Percentiles rank a stretch among this genome's conserved stretches.
Conservation (phyloP, 1,284 basidiomycete species). For the Leucoagaricus sp. region DNA sequence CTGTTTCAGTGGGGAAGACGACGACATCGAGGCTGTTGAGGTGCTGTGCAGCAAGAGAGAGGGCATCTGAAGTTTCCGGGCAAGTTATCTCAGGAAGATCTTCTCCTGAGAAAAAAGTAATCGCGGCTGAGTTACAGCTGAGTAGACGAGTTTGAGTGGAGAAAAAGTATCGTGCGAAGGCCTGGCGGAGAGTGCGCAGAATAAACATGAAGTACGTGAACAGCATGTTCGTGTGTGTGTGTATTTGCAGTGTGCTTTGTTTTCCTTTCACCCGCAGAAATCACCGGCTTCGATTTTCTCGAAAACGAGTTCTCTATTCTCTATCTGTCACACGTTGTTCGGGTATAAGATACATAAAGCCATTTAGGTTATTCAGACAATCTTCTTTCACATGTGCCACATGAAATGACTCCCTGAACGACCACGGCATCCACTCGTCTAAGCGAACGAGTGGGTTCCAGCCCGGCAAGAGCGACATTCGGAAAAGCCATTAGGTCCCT, state of each 20-base stretch:
- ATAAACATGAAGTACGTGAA: conserved; percentile 23
- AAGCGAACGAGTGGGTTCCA: neutral
- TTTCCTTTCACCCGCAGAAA: conserved; percentile 19
- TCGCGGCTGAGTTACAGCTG: conserved; percentile 55
- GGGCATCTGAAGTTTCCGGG: conserved; percentile 43
- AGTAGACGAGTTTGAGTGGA: conserved; percentile 42
- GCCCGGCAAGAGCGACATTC: neutral
- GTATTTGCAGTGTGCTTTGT: conserved; percentile 15
- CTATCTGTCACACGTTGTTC: neutral
- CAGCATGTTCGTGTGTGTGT: conserved; percentile 7
- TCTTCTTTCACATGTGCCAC: neutral
- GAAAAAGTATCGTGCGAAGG: conserved; percentile 30
- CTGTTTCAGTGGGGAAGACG: conserved; percentile 97
- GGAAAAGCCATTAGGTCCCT: neutral
- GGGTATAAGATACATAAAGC: neutral
- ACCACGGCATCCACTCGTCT: neutral
- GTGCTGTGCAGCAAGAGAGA: conserved; percentile 50
- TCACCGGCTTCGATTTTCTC: neutral
- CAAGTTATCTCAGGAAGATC: conserved; percentile 46
- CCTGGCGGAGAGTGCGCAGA: conserved; percentile 26
- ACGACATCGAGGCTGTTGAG: conserved; percentile 57
- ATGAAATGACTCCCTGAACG: neutral
- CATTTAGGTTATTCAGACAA: neutral
- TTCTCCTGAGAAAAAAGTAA: conserved; percentile 45
- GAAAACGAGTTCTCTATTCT: neutral